These are phyloP conservation scores for Vanrija sp. DNA, from an alignment of 1,284 basidiomycete species.

Conservation along the genomic window DNA sequence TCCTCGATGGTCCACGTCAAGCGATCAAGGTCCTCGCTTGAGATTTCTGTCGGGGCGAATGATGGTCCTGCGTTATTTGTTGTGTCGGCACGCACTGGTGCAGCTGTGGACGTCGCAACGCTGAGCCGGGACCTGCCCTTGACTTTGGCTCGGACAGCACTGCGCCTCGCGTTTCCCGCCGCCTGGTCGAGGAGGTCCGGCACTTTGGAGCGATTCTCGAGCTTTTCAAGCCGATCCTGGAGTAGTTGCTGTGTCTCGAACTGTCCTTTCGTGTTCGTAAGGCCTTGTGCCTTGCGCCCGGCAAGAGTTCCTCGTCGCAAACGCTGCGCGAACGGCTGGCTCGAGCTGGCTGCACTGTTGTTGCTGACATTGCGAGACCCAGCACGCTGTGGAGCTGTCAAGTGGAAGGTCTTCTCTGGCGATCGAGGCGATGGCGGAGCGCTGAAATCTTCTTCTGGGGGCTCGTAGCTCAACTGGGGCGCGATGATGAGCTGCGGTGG, in stretches of 20 bases:
- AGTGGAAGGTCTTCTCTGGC: too few relatives aligned
- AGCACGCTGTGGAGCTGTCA: too few relatives aligned
- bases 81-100: too few relatives aligned
- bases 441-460: too few relatives aligned
- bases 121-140: neutral
- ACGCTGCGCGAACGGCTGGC: neutral
- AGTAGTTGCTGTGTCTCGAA: constrained; percentile 44
- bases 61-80: neutral
- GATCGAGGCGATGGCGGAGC: too few relatives aligned
- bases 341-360: neutral
- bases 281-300: constrained; percentile 1
- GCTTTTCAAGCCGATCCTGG: constrained; percentile 31
- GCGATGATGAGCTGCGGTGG: neutral
- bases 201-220: constrained; percentile 28
- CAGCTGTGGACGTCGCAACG: neutral
- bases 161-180: neutral
- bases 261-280: constrained; percentile 22
- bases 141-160: neutral
- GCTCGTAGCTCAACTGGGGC: too few relatives aligned
- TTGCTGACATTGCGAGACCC: too few relatives aligned
- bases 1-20: constrained; percentile 27
- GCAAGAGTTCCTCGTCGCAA: neutral
- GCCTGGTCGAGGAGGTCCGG: constrained; percentile 38
- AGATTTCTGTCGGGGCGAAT: neutral
- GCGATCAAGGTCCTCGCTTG: constrained; percentile 1